These are phyloP conservation scores for Eustoma russellianum DNA, from an alignment of 257 asterid genomes.

Conservation along the genomic window DNA sequence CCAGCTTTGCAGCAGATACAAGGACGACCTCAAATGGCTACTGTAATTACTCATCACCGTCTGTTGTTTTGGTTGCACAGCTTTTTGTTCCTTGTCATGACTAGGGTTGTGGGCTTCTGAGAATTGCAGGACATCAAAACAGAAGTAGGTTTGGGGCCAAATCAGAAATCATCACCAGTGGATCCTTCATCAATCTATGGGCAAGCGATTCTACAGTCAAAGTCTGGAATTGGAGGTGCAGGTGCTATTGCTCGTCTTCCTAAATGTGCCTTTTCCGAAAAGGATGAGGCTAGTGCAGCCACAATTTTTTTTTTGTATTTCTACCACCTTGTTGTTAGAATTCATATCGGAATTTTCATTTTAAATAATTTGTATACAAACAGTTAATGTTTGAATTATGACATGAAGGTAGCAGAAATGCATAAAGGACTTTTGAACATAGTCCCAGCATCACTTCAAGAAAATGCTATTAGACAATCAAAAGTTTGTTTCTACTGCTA, in stretches of 20 bases:
- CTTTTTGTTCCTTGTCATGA: not conserved
- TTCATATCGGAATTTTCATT: too few species aligned
- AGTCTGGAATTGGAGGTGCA: conserved; percentile 89
- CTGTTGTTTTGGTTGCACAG: not conserved
- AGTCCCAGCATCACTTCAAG: too few species aligned
- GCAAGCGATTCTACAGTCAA: conserved; percentile 87
- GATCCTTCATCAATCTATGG: conserved; percentile 93
- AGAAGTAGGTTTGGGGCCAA: conserved; percentile 60
- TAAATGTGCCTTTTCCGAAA: too few species aligned
- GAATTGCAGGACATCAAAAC: conserved; percentile 61
- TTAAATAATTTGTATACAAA: too few species aligned
- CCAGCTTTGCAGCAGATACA: conserved; percentile 98
- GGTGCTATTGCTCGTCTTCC: conserved; percentile 25
- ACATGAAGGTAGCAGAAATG: too few species aligned
- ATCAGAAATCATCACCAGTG: conserved; percentile 74
- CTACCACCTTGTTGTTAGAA: too few species aligned
- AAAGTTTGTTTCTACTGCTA: too few species aligned
- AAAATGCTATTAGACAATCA: too few species aligned
- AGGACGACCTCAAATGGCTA: conserved; percentile 76
- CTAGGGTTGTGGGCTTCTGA: conserved; percentile 2
- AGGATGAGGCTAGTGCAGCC: not conserved
- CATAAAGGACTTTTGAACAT: too few species aligned
- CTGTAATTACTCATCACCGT: conserved; percentile 35
- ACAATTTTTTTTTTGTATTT: too few species aligned
- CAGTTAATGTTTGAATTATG: too few species aligned